Conservation (phyloP, 495 filamentous ascomycete species). For the Podospora pseudoanserina region DNA sequence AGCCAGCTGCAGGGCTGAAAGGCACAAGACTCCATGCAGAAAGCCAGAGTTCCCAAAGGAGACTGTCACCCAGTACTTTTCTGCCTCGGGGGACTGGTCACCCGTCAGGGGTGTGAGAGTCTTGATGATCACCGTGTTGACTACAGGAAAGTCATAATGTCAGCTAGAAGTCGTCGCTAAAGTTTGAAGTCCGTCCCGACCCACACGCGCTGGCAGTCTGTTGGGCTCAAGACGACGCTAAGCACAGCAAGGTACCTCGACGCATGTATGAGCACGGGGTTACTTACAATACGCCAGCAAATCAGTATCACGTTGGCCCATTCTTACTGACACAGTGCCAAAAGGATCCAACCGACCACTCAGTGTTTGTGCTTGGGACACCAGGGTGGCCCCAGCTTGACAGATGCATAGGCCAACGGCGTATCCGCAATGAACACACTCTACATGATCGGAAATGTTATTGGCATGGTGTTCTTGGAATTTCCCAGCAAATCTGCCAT, state of each 20-base stretch:
- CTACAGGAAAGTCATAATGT: slow-evolving; percentile 3
- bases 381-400: neutral
- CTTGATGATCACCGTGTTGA: slow-evolving; percentile 9
- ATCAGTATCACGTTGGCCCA: slow-evolving; percentile 4
- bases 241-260: too few relatives aligned
- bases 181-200: too few relatives aligned
- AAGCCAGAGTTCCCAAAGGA: slow-evolving; percentile 18
- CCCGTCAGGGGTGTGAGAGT: slow-evolving; percentile 8
- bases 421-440: neutral
- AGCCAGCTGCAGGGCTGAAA: slow-evolving; percentile 19
- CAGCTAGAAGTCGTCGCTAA: neutral
- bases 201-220: too few relatives aligned
- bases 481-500: neutral
- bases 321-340: neutral
- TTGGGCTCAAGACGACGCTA: too few relatives aligned
- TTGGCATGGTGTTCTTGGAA: neutral
- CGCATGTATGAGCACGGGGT: neutral
- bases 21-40: slow-evolving; percentile 14
- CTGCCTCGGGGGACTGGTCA: slow-evolving; percentile 6
- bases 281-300: slow-evolving; percentile 20
- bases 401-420: neutral
- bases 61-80: slow-evolving; percentile 14
- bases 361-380: neutral
- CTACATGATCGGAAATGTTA: neutral
- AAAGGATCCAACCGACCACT: slow-evolving; percentile 12